Evolutionary conservation across 257 asterid species (phyloP).

Genomic region (Solanum corneliomulleri): DNA sequence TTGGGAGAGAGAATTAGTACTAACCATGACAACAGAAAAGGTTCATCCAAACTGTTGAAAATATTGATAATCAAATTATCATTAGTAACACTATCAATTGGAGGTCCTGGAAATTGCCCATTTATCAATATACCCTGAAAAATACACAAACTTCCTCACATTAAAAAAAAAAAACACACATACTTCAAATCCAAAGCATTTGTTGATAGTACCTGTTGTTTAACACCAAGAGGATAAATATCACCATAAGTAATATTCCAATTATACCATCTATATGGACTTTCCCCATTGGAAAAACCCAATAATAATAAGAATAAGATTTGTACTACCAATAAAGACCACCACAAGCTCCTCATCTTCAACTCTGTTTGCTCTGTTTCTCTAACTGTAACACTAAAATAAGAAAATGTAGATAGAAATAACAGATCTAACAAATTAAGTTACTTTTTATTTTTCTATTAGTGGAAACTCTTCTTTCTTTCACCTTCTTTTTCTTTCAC

Average conservation of each 20-base stretch:
- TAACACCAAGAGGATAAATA: constrained; percentile 42
- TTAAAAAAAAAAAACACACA: neutral
- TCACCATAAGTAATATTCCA: constrained; percentile 41
- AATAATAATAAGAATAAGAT: neutral
- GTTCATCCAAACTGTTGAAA: constrained; percentile 33
- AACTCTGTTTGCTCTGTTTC: neutral
- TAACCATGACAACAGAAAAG: constrained; percentile 34
- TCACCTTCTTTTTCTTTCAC: neutral
- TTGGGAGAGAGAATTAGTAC: neutral
- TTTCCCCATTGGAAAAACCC: constrained; percentile 18
- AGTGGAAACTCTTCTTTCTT: neutral
- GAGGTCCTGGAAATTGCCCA: constrained; percentile 43
- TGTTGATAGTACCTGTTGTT: constrained; percentile 27
- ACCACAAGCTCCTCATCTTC: constrained; percentile 4
- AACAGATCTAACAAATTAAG: neutral
- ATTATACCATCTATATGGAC: constrained; percentile 23
- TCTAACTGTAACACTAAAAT: neutral
- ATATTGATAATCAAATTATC: constrained; percentile 33
- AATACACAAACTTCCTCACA: neutral
- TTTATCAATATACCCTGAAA: constrained; percentile 43
- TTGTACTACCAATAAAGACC: neutral
- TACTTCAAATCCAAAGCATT: neutral
- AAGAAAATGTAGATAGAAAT: neutral
- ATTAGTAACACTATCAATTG: constrained; percentile 23
- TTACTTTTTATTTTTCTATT: neutral